Evolutionary conservation across 306 rosid species (phyloP), one percentile per base, ranked within the genome.

Genomic region (Vigna reflexopilosa): DNA sequence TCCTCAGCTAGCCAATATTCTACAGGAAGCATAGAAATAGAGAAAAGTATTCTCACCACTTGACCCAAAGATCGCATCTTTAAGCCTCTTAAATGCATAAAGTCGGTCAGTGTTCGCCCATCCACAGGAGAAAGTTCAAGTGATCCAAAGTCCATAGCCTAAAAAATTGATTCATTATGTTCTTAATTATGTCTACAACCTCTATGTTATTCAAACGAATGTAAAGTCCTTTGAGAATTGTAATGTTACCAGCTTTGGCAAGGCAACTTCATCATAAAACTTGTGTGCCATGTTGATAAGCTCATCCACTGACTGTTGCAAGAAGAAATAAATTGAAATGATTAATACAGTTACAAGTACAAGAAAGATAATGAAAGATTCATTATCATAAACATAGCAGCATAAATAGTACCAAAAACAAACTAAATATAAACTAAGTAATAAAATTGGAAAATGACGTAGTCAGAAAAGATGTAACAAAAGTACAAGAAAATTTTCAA

Each of bases 91-190:
- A 92, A 88, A 85, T 95, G 98, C 98, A 92, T 95, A 90, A 95
- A 95, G 76, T 95, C 98, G 5, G 98, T 95, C 74, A 95, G 54
- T 0, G 98, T 91, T 77, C 98, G 98, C 45, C 98, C 98, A 84
- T 95, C 98, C 50, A 95, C 98, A 4, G 98, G 98, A 79, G 98
- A 95, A 81, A 95, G 98, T 87, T 95, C 98, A 77, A 95, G 98
- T 42, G 98, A 95, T 70, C 86, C 98, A 52, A 95, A 95, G 84
- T 95, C 98, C 48, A 91, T 83, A 56, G 88, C 98, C 98, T 95
- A 87, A 76, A 73, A 76, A 70, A 38, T 77, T 38, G 64, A 73
- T 4, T 80, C 28, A 73, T 38, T 79, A 55, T 72, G 84, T 62
- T 81, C 82, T 82, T 77, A 52, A 80, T 78, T 17, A 64, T 62